Evolutionary conservation across 139 green algal genomes (phyloP).

Genomic region (Yamagishiella unicocca): DNA sequence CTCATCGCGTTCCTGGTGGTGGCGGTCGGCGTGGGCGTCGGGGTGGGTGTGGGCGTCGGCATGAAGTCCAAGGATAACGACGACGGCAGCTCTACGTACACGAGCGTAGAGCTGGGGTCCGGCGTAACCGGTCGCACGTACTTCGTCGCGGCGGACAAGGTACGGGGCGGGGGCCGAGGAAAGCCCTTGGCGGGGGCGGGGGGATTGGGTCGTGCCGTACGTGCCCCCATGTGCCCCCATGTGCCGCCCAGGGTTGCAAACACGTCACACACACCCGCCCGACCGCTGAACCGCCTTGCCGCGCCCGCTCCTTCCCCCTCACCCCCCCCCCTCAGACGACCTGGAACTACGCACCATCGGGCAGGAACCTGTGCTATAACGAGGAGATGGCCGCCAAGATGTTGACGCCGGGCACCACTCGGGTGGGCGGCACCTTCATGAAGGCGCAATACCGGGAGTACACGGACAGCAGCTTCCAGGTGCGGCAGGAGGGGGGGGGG

Average conservation of each 20-base stretch:
- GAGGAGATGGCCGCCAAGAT: constrained; percentile 4
- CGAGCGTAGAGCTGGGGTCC: neutral
- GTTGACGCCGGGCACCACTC: neutral
- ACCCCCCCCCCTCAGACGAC: neutral
- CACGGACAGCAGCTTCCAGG: constrained; percentile 78
- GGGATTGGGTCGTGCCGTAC: too few species aligned
- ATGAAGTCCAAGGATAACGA: neutral
- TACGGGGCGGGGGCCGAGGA: too few species aligned
- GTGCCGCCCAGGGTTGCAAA: too few species aligned
- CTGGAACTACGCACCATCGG: constrained; percentile 34
- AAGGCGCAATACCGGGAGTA: constrained; percentile 78
- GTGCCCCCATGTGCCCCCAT: too few species aligned
- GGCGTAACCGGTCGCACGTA: neutral
- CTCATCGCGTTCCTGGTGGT: neutral
- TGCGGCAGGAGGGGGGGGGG: neutral
- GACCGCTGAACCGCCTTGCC: too few species aligned
- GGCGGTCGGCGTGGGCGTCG: constrained; percentile 38
- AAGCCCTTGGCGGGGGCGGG: too few species aligned
- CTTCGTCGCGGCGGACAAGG: constrained; percentile 35
- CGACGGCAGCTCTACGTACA: neutral
- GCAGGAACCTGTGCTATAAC: constrained; percentile 40
- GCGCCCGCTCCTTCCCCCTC: neutral
- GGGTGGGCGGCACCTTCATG: constrained; percentile 54
- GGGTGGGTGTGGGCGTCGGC: constrained; percentile 40
- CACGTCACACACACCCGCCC: too few species aligned